Base-by-base conservation (phyloP, 2,329 filamentous ascomycete species). In the Aspergillus aculeatus region DNA sequence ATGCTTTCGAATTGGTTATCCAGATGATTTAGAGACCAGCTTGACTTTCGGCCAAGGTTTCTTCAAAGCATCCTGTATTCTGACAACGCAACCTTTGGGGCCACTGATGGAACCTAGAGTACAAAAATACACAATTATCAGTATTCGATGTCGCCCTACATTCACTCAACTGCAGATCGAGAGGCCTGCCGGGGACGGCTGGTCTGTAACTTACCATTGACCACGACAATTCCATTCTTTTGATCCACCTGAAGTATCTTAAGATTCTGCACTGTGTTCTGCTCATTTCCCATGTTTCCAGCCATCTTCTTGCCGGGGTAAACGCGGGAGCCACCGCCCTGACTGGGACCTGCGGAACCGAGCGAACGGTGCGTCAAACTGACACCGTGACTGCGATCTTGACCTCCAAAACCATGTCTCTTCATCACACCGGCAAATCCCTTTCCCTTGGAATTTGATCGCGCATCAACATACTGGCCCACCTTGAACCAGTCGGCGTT, bases 381-480 rank as follows among this genome's bases (percentile, higher is more conserved):
- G 80, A 96, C 94, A 84, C 95, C 95, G 84, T 99, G 95, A 69
- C 89, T 93, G 59, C 92, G 91, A 68, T 88, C 89, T 81, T 99
- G 95, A 69, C 95, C 95, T 31, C 82, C 77, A 78, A 95, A 98
- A 35, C 92, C 92, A 80, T 94, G 91, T 68, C 91, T 85, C 86
- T 99, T 99, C 95, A 99, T 99, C 67, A 91, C 95, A 84, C 95
- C 95, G 10, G 90, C 91, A 75, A 97, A 99, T 7, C 95, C 95
- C 85, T 92, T 94, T 56, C 95, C 95, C 73, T 91, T 86, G 68
- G 87, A 89, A 71, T 89, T 86, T 52, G 87, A 89, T 70, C 88
- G 84, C 56, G 92, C 88, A 79, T 99, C 95, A 61, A 99, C 89
- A 77, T 87, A 96, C 79, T 97, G 92, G 19, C 95, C 95, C 71